Conservation (phyloP, 345 rosid species). For the Melastoma malabathricum region DNA sequence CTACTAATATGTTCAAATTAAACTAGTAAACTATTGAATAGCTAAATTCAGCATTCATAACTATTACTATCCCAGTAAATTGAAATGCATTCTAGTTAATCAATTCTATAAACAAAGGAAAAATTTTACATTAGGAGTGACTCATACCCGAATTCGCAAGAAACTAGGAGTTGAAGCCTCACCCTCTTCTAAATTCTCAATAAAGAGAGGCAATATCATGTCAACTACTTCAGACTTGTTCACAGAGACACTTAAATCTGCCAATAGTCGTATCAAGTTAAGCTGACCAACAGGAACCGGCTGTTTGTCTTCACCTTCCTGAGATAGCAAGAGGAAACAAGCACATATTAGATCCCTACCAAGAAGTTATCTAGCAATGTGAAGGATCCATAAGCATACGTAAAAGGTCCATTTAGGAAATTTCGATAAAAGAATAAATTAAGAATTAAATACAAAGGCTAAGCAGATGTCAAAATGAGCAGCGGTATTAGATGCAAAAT, state of each 20-base stretch:
- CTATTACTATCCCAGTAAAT: no score
- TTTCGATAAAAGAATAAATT: no score
- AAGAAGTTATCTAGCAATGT: neutral
- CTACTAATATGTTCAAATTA: no score
- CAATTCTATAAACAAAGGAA: no score
- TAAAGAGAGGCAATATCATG: conserved; percentile 92
- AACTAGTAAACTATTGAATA: no score
- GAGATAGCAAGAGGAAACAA: conserved; percentile 15
- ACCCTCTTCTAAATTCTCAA: conserved; percentile 98
- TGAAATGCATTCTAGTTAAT: no score
- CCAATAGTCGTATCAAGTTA: conserved; percentile 74
- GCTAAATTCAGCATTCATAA: no score
- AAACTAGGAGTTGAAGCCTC: conserved; percentile 85
- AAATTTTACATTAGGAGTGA: conserved; percentile 10
- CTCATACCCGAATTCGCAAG: conserved; percentile 78
- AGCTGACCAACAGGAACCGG: conserved; percentile 70
- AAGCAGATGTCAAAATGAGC: neutral
- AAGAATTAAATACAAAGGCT: neutral
- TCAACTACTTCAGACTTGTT: conserved; percentile 91
- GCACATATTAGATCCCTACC: no score
- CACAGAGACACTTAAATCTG: conserved; percentile 87
- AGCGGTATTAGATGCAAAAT: neutral
- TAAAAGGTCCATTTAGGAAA: neutral
- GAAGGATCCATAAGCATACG: neutral
- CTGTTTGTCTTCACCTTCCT: conserved; percentile 82